A percentile compares a stretch with the other conserved stretches of the same genome.
Conservation (phyloP, 2,329 filamentous ascomycete species). For the Aspergillus thermomutatus region DNA sequence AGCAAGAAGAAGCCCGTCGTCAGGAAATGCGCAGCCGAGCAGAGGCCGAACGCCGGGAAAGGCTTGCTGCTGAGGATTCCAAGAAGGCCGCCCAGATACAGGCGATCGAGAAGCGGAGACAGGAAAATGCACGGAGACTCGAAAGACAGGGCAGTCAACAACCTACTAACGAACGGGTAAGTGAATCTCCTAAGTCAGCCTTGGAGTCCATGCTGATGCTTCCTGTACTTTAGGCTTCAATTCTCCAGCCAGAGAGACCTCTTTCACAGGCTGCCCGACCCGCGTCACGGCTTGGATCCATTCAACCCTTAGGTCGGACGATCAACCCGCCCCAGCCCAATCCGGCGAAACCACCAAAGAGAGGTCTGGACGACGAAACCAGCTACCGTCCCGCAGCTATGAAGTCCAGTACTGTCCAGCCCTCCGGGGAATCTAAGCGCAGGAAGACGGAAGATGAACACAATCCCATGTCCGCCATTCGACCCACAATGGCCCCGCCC, state of each 20-base stretch:
- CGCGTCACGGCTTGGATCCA: conserved; percentile 44
- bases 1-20: conserved; percentile 58
- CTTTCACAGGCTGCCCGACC: conserved; percentile 43
- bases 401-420: conserved; percentile 50
- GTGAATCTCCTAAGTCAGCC: conserved; percentile 6
- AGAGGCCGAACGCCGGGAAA: conserved; percentile 49
- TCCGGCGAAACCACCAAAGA: conserved; percentile 71
- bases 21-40: conserved; percentile 61
- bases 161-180: conserved; percentile 36
- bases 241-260: conserved; percentile 29
- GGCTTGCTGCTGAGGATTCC: conserved; percentile 53
- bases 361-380: conserved; percentile 64
- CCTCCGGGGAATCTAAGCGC: conserved; percentile 73
- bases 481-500: conserved; percentile 74
- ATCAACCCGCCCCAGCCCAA: conserved; percentile 62
- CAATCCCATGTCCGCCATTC: conserved; percentile 58
- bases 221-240: conserved; percentile 18
- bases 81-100: conserved; percentile 66
- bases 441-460: conserved; percentile 73
- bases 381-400: conserved; percentile 40
- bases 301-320: conserved; percentile 58
- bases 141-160: conserved; percentile 45
- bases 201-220: not conserved
- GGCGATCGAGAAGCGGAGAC: conserved; percentile 51
- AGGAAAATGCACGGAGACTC: conserved; percentile 46